Conservation (phyloP, 78 protist species). For the Dictyostelium purpureum region DNA sequence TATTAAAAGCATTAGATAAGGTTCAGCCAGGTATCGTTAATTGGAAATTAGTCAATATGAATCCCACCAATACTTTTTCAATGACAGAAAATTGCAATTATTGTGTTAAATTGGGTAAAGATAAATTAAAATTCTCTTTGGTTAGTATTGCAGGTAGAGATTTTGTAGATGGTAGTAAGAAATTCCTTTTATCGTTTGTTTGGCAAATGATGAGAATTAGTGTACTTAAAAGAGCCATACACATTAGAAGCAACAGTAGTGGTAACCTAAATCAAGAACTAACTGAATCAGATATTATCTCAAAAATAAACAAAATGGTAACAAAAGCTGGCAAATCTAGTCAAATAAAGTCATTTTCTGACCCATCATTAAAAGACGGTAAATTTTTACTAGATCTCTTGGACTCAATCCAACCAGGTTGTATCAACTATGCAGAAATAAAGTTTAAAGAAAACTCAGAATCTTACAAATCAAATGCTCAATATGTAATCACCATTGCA, state of each 20-base stretch:
- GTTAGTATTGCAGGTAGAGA: slow-evolving; percentile 80
- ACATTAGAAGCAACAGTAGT: neutral
- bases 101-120: slow-evolving; percentile 55
- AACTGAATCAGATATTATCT: slow-evolving; percentile 63
- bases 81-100: slow-evolving; percentile 83
- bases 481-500: slow-evolving; percentile 62
- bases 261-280: slow-evolving; percentile 39
- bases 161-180: slow-evolving; percentile 70
- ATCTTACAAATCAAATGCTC: slow-evolving; percentile 59
- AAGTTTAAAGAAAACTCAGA: neutral
- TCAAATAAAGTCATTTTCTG: slow-evolving; percentile 62
- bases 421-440: slow-evolving; percentile 30
- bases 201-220: slow-evolving; percentile 76
- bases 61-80: slow-evolving; percentile 37
- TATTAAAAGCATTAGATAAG: slow-evolving; percentile 58
- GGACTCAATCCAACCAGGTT: slow-evolving; percentile 46
- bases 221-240: slow-evolving; percentile 23
- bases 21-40: slow-evolving; percentile 51
- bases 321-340: neutral
- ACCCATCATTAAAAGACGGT: slow-evolving; percentile 44
- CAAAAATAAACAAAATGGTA: slow-evolving; percentile 22
- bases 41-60: slow-evolving; percentile 64
- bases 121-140: slow-evolving; percentile 60
- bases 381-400: slow-evolving; percentile 47
- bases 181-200: slow-evolving; percentile 59